A percentile compares a stretch with the other conserved stretches of the same genome.
These are phyloP conservation scores for Solanum neorickii DNA, from an alignment of 257 asterid genomes.

Conservation along the genomic window DNA sequence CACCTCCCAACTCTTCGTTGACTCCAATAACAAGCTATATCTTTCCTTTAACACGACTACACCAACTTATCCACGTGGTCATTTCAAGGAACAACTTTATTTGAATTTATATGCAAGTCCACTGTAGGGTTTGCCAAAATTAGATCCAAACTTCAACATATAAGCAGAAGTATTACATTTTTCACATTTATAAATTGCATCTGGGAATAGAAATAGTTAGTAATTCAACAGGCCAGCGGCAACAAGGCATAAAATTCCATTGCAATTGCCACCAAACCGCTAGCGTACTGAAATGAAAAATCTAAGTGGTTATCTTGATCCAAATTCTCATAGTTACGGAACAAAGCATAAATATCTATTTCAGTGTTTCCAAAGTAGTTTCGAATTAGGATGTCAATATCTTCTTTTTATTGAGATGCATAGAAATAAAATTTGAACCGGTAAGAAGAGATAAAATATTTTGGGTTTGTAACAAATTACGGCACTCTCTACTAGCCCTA, in stretches of 20 bases:
- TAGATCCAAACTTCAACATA: background rate
- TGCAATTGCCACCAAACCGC: background rate
- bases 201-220: background rate
- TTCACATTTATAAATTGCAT: background rate
- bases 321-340: no score
- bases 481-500: background rate
- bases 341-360: no score
- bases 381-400: background rate
- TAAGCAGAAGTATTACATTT: background rate
- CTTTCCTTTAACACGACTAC: background rate
- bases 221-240: background rate
- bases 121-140: background rate
- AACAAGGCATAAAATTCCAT: background rate
- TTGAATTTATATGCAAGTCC: no score
- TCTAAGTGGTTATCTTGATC: no score
- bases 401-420: background rate
- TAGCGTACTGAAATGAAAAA: no score
- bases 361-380: no score
- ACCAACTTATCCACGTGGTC: conserved; percentile 14
- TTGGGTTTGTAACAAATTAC: background rate
- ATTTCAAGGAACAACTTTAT: no score
- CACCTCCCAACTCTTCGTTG: no score
- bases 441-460: background rate
- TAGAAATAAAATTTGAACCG: background rate
- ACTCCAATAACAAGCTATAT: no score